Evolutionary conservation across 768 basidiomycete genomes (phyloP), one percentile per base, ranked within the genome.

Genomic region (Suillus clintonianus): DNA sequence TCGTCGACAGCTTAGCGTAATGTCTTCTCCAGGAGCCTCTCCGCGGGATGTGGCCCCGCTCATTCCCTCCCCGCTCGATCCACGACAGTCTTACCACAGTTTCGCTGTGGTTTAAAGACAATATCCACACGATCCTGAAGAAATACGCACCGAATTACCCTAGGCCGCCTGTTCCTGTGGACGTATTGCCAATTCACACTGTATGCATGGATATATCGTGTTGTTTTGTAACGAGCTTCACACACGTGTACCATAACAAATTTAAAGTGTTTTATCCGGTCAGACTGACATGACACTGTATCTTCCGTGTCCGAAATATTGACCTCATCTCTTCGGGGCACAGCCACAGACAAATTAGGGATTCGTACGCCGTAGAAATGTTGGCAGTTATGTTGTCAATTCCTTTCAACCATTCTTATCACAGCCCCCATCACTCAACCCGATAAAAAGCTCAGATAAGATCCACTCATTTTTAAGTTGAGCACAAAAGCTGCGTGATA

Each of bases 31-130:
- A n/a, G n/a, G n/a, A n/a, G n/a, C n/a, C n/a, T n/a, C n/a, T n/a
- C n/a, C n/a, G n/a, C n/a, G n/a, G n/a, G n/a, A n/a, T n/a, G n/a
- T n/a, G n/a, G n/a, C n/a, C n/a, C n/a, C n/a, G n/a, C n/a, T n/a
- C n/a, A n/a, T n/a, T n/a, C n/a, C n/a, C n/a, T n/a, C n/a, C n/a
- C n/a, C n/a, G n/a, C n/a, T n/a, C n/a, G n/a, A n/a, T n/a, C n/a
- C n/a, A n/a, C n/a, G n/a, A n/a, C 61, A 81, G 82, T 45, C 19
- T 91, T 53, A 83, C 86, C 7, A 83, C 86, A 11, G 86, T 91
- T 0, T 88, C 85, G 69, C 82, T 78, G 63, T 95, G 92, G 90
- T 89, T 95, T 74, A 84, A 83, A 62, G 81, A 83, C 5, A 89
- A 94, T 67, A 84, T 87, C 30, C 83, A 90, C 62, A 71, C 78